A percentile compares a stretch with the other conserved stretches of the same genome.
phyloP scores from a whole-genome alignment of 169 alveolate genomes.

The Pseudocohnilembus persalinus region DNA sequence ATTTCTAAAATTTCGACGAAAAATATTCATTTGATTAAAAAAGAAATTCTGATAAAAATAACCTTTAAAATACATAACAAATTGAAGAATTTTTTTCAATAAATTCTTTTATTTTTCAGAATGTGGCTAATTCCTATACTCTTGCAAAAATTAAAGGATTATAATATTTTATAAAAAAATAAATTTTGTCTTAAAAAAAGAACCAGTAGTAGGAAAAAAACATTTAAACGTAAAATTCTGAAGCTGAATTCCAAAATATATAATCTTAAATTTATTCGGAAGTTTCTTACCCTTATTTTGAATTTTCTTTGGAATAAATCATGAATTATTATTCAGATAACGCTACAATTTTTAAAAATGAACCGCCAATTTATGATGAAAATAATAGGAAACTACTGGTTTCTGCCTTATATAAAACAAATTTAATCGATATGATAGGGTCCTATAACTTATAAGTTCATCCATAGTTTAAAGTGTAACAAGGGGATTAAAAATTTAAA shows the following conservation, averaged over 20 bases:
- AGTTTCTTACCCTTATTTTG: slow-evolving; percentile 7
- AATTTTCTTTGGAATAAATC: neutral
- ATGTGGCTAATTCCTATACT: neutral
- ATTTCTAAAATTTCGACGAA: neutral
- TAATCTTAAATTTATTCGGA: neutral
- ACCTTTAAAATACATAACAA: no score
- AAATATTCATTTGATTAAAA: no score
- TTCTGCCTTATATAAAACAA: neutral
- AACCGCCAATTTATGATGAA: slow-evolving; percentile 10
- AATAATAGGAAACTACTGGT: slow-evolving; percentile 3
- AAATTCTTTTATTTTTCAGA: neutral
- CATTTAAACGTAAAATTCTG: neutral
- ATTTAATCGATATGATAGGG: slow-evolving; percentile 10
- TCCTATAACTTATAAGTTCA: slow-evolving; percentile 15
- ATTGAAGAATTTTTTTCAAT: no score
- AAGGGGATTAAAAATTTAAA: neutral
- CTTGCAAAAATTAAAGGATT: neutral
- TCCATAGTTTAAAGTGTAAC: neutral
- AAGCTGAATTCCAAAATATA: neutral
- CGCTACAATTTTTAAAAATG: slow-evolving; percentile 11
- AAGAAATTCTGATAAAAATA: no score
- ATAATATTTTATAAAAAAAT: no score
- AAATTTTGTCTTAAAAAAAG: no score
- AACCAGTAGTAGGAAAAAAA: no score
- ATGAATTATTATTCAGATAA: neutral